Base-by-base conservation (phyloP, 306 rosid genomes). In the Abrus precatorius region DNA sequence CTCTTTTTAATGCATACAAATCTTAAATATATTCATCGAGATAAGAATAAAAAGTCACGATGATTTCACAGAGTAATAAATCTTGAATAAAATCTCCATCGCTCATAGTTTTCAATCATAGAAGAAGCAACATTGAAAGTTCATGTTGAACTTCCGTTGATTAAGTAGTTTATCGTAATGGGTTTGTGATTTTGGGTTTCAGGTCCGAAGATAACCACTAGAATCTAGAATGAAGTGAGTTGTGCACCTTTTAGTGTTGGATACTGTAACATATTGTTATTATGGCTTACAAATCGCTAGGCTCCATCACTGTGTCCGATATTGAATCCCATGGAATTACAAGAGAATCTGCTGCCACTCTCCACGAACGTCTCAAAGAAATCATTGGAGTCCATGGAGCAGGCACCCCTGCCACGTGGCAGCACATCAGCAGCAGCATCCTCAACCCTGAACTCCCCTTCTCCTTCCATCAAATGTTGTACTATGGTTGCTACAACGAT, bases 381-480 rank as follows among this genome's bases (percentile, higher is more conserved):
- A 86, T 90, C 52, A 43, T 91, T 52, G 74, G 60, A 30, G 44
- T 9, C 60, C 76, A 90, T 71, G 94, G 95, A 36, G 53, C 70
- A 41, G 87, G 55, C 47, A 34, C 98, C 56, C 87, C 97, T 0
- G 89, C 91, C 74, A 87, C 94, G 83, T 95, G 99, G 99, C 88
- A 74, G 67, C 66, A 20, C 48, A 90, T 95, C 90, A 82, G 87
- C 40, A 77, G 10, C 69, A 85, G 41, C 27, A 2, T 95, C 30
- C 99, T 95, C 75, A 78, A 11, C 32, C 97, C 99, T 2, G 82
- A 91, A 40, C 91, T 88, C 0, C 97, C 99, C 30, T 95, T 95
- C 87, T 86, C 95, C 47, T 77, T 93, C 64, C 99, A 95, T 84
- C 99, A 87, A 85, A 88, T 91, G 96, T 3, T 95, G 76, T 95